Evolutionary conservation across 768 basidiomycete species (phyloP).

Genomic region (Amanita pallidorosea): DNA sequence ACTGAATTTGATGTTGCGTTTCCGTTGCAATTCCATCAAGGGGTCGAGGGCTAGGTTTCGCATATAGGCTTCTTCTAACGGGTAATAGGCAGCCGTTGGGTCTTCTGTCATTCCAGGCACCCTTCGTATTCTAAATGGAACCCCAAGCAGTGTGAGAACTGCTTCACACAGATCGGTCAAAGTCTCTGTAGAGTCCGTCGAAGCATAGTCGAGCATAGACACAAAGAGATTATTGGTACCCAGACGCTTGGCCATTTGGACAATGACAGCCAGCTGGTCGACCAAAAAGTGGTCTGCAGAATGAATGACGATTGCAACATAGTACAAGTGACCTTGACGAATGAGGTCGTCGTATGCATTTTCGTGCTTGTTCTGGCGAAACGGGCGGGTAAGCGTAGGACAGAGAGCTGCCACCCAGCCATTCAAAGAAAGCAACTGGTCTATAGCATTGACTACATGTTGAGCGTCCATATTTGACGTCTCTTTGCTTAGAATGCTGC

Average conservation of each 20-base stretch:
- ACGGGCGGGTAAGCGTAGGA: conserved; percentile 88
- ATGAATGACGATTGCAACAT: conserved; percentile 90
- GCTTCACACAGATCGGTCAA: conserved; percentile 92
- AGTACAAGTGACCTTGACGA: conserved; percentile 78
- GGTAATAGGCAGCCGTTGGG: conserved; percentile 85
- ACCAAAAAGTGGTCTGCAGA: conserved; percentile 99
- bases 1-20: conserved; percentile 72
- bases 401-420: conserved; percentile 98
- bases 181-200: conserved; percentile 90
- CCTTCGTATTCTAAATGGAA: conserved; percentile 87
- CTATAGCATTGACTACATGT: conserved; percentile 79
- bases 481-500: conserved; percentile 69
- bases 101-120: conserved; percentile 91
- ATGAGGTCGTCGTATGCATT: conserved; percentile 86
- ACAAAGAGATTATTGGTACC: conserved; percentile 90
- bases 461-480: conserved; percentile 88
- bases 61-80: conserved; percentile 89
- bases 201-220: conserved; percentile 96
- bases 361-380: conserved; percentile 81
- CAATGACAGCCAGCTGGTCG: conserved; percentile 96
- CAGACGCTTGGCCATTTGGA: conserved; percentile 86
- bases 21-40: conserved; percentile 67
- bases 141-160: conserved; percentile 84
- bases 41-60: conserved; percentile 91
- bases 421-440: conserved; percentile 89